phyloP scores from a whole-genome alignment of 139 green algal species.

The Gonium pectorale region DNA sequence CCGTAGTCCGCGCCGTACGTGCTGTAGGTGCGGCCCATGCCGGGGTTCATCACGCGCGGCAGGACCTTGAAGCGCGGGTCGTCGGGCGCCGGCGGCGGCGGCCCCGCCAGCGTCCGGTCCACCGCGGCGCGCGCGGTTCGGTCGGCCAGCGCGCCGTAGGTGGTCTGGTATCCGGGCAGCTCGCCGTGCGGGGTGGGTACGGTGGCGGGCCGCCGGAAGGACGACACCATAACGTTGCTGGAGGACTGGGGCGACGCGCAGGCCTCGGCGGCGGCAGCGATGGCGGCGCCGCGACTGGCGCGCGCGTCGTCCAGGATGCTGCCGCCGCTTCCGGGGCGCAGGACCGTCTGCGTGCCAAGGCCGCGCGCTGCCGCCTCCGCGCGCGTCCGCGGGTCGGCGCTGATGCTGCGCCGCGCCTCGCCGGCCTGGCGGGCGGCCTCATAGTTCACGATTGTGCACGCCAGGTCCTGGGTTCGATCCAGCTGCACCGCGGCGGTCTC shows the following conservation, averaged over 20 bases:
- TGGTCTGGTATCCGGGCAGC: conserved; percentile 59
- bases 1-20: conserved; percentile 55
- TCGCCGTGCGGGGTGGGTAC: conserved; percentile 42
- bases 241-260: not conserved
- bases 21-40: conserved; percentile 32
- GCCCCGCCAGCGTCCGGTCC: not conserved
- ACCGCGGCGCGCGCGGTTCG: not conserved
- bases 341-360: conserved; percentile 23
- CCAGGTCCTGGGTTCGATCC: conserved; percentile 33
- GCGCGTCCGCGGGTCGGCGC: conserved; percentile 14
- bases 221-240: not conserved
- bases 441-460: conserved; percentile 45
- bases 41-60: conserved; percentile 57
- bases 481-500: conserved; percentile 51
- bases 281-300: not conserved
- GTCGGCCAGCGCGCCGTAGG: conserved; percentile 31
- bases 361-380: conserved; percentile 3
- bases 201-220: conserved; percentile 38
- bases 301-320: conserved; percentile 37
- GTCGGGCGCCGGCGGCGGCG: not conserved
- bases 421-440: conserved; percentile 46
- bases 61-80: conserved; percentile 47
- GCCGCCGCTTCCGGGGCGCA: conserved; percentile 6
- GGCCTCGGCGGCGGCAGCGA: not conserved
- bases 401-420: conserved; percentile 29